Conservation (phyloP, 768 basidiomycete genomes). For the Amanita fuliginea region DNA sequence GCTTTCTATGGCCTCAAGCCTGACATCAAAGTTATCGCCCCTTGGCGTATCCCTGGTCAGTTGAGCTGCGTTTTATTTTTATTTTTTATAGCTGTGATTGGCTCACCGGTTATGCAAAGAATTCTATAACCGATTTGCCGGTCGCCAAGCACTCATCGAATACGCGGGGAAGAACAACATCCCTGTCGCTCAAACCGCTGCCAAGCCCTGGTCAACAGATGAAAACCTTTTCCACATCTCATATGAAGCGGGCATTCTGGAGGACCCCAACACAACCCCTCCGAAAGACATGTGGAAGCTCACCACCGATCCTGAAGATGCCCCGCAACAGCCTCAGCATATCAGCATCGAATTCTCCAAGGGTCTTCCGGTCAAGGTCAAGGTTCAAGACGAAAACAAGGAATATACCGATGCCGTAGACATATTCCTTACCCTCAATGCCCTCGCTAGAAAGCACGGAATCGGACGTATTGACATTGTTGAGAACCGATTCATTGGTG, state of each 20-base stretch:
- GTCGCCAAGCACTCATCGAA: conserved; percentile 84
- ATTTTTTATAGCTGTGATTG: neutral
- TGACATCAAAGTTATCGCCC: conserved; percentile 97
- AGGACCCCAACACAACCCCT: conserved; percentile 91
- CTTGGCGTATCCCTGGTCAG: conserved; percentile 91
- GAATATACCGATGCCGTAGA: conserved; percentile 88
- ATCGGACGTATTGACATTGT: conserved; percentile 98
- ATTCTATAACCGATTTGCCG: conserved; percentile 97
- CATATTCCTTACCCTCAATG: conserved; percentile 85
- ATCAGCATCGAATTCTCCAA: conserved; percentile 78
- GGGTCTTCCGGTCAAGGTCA: conserved; percentile 83
- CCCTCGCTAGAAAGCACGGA: conserved; percentile 89
- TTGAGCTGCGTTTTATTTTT: neutral
- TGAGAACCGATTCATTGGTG: conserved; percentile 98
- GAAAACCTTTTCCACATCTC: conserved; percentile 99
- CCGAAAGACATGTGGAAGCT: conserved; percentile 99
- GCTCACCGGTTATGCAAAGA: conserved; percentile 29
- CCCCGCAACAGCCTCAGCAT: conserved; percentile 68
- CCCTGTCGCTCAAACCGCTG: conserved; percentile 87
- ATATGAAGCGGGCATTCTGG: conserved; percentile 98
- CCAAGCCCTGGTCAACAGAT: conserved; percentile 99
- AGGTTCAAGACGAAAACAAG: conserved; percentile 40
- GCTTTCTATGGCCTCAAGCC: conserved; percentile 98
- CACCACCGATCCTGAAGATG: conserved; percentile 71
- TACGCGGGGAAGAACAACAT: conserved; percentile 85